Percentiles rank a stretch among this genome's conserved stretches.
phyloP scores from a whole-genome alignment of 2,329 filamentous ascomycete species.

The Trichoderma pleuroti region DNA sequence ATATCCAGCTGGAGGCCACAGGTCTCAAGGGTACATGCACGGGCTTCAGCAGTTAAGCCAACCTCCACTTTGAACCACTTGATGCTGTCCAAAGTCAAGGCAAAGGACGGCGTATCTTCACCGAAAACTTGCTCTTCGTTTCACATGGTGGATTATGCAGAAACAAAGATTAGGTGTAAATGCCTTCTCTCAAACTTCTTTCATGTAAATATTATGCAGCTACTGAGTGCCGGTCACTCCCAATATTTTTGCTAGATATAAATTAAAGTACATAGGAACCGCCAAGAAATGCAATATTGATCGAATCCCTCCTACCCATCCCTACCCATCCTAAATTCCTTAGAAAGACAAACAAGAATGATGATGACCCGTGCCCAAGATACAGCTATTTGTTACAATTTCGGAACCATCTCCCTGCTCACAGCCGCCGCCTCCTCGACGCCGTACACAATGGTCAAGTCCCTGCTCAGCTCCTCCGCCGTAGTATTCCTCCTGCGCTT shows the following conservation, averaged over 20 bases:
- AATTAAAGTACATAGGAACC: not conserved
- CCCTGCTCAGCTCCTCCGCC: conserved; percentile 30
- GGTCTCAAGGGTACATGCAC: conserved; percentile 29
- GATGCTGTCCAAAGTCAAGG: not conserved
- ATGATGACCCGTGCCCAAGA: not conserved
- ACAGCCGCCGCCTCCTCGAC: conserved; percentile 4
- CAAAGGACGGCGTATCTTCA: not conserved
- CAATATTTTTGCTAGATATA: not conserved
- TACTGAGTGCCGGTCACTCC: not conserved
- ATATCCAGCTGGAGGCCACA: conserved; percentile 25
- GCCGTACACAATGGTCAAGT: conserved; percentile 39
- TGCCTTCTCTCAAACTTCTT: not conserved
- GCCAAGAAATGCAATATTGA: not conserved
- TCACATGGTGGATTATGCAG: not conserved
- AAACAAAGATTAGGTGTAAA: not conserved
- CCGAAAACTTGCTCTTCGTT: not conserved
- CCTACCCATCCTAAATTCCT: not conserved
- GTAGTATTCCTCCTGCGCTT: conserved; percentile 23
- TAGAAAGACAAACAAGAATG: not conserved
- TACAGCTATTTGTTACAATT: not conserved
- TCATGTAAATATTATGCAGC: conserved; percentile 5
- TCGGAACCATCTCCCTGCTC: conserved; percentile 21
- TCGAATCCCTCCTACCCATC: too few species aligned
- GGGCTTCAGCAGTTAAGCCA: not conserved
- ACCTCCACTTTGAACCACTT: not conserved